A percentile compares a stretch with the other conserved stretches of the same genome.
Conservation (phyloP, 2,329 filamentous ascomycete genomes). For the Diaporthe ampelina region DNA sequence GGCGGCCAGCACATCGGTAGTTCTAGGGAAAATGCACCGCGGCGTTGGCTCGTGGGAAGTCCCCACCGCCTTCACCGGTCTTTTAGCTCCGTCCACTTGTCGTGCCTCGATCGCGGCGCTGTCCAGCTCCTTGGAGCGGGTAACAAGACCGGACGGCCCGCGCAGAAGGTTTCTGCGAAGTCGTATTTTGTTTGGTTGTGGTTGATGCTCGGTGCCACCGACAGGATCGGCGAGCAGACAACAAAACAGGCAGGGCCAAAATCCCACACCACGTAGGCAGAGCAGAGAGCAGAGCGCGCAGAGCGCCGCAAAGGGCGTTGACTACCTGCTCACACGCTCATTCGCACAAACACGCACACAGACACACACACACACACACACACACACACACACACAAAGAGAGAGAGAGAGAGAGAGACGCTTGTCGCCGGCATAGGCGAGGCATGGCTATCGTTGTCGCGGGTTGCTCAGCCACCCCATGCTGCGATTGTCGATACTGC, state of each 20-base stretch:
- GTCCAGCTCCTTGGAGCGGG: constrained; percentile 28
- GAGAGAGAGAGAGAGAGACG: background rate
- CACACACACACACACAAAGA: background rate
- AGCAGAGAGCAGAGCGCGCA: background rate
- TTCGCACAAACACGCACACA: too few relatives aligned
- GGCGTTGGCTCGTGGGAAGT: constrained; percentile 30
- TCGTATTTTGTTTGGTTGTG: constrained; percentile 26
- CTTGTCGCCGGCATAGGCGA: constrained; percentile 29
- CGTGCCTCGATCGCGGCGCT: constrained; percentile 35
- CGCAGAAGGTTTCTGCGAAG: constrained; percentile 12
- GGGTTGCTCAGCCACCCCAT: constrained; percentile 22
- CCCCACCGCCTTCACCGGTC: constrained; percentile 38
- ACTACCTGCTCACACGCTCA: background rate
- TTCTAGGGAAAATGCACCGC: constrained; percentile 22
- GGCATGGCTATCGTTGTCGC: constrained; percentile 25
- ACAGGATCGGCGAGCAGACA: constrained; percentile 26
- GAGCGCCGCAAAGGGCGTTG: background rate
- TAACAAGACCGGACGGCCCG: constrained; percentile 16
- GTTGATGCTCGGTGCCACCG: constrained; percentile 29
- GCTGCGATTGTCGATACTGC: background rate
- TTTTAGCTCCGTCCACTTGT: constrained; percentile 39
- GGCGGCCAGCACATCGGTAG: constrained; percentile 24
- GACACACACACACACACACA: too few relatives aligned
- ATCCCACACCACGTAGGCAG: constrained; percentile 24
- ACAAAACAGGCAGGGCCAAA: constrained; percentile 15